Base-by-base conservation (phyloP, 192 early-diverging fungal species). In the Podila minutissima region DNA sequence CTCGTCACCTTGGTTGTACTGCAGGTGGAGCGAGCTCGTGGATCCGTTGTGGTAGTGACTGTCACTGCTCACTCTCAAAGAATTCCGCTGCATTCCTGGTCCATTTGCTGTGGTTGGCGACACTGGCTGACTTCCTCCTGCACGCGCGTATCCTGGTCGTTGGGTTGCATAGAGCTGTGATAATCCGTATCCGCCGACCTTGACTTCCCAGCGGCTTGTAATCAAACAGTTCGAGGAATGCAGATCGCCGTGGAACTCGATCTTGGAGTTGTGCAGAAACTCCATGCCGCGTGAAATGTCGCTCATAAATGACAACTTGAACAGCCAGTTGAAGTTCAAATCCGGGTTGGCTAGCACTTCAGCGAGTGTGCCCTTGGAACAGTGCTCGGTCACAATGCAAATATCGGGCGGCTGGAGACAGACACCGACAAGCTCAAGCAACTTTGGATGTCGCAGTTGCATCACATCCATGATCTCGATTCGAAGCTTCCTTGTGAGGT, bases 171-270 rank as follows among this genome's bases (percentile, higher is more conserved):
- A 66, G 26, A 86, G 58, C 15, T 74, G 61, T 8, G 60, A 33
- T 10, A 86, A 50, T 31, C 85, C 85, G 71, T 83, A 86, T 19
- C 83, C 81, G 15, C 74, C 72, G 19, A 86, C 73, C 57, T 86
- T 86, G 58, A 86, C 69, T 62, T 86, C 85, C 85, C 85, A 86
- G 8, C 79, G 74, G 31, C 77, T 77, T 15, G 85, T 82, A 48
- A 86, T 76, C 26, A 84, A 50, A 55, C 85, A 86, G 50, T 72
- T 71, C 19, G 50, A 37, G 0, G 85, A 86, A 22, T 70, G 74
- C 17, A 86, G 33, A 46, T 66, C 81, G 22, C 85, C 83, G 49
- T 86, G 85, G 50, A 68, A 74, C 50, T 71, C 46, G 35, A 86
- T 76, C 57, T 84, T 86, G 31, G 83, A 84, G 28, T 76, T 66